Percentiles rank a stretch among this genome's conserved stretches.
Evolutionary conservation across 163 green algal genomes (phyloP).

Genomic region (Scenedesmus sp.): DNA sequence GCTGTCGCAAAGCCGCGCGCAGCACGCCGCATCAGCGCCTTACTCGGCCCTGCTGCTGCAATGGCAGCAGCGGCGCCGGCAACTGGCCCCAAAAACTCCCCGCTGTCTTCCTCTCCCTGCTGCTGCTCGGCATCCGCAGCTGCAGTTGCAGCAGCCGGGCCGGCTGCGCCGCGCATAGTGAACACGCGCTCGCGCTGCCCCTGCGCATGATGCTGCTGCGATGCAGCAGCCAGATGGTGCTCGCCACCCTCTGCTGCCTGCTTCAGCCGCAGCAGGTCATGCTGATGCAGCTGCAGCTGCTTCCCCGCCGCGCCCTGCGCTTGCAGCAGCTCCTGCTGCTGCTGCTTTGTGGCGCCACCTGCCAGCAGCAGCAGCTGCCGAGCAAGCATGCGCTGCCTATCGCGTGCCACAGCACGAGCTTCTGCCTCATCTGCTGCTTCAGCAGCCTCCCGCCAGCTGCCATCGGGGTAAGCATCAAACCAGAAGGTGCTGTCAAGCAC

Average conservation of each 20-base stretch:
- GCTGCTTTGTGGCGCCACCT: background rate
- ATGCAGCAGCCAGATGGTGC: constrained; percentile 30
- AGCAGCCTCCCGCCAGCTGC: constrained; percentile 22
- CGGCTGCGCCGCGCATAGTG: constrained; percentile 23
- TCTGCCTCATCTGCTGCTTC: constrained; percentile 22
- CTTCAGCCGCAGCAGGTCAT: background rate
- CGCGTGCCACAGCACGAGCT: background rate
- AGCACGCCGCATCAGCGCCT: background rate
- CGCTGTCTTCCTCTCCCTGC: background rate
- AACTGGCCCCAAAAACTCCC: background rate
- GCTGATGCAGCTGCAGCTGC: background rate
- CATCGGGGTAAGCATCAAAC: constrained; percentile 7
- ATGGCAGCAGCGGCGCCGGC: constrained; percentile 6
- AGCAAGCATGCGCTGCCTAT: background rate
- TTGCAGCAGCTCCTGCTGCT: background rate
- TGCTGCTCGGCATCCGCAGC: background rate
- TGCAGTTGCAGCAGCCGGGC: background rate
- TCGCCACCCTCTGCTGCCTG: background rate
- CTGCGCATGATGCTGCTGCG: constrained; percentile 4
- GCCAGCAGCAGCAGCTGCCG: constrained; percentile 15
- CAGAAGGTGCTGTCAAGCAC: constrained; percentile 6
- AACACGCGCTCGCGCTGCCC: constrained; percentile 40
- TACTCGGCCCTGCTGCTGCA: background rate
- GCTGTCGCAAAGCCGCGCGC: constrained; percentile 30
- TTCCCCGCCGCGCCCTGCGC: background rate